Evolutionary conservation across 2,329 filamentous ascomycete genomes (phyloP), one percentile per base, ranked within the genome.

Genomic region (Fusarium incarnatum): DNA sequence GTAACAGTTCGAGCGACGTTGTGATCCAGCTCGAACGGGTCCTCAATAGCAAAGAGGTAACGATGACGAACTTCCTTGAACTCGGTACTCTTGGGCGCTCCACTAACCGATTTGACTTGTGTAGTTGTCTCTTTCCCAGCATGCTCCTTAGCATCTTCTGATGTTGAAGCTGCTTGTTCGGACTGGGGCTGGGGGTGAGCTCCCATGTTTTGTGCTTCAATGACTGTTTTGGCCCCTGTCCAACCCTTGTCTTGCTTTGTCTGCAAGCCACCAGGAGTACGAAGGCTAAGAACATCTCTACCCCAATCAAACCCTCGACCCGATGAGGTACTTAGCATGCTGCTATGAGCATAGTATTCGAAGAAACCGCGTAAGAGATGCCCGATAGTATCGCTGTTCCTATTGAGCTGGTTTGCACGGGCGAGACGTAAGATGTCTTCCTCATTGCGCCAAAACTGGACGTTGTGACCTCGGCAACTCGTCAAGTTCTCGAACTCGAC

Each of bases 1-100:
- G 91, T 94, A 2, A 97, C 94, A 0, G 94, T 97, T 52, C 93
- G 86, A 5, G 92, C 94, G 34, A 97, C 92, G 73, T 97, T 98
- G 80, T 97, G 94, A 42, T 94, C 90, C 4, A 90, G 81, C 81
- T 97, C 94, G 75, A 97, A 97, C 0, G 94, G 94, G 77, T 97
- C 94, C 77, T 97, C 94, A 64, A 98, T 94, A 32, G 93, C 93
- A 71, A 97, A 92, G 7, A 97, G 86, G 78, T 94, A 97, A 15
- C 94, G 89, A 75, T 94, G 89, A 4, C 92, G 88, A 16, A 95
- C 86, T 75, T 94, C 92, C 72, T 91, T 92, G 53, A 87, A 75
- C 32, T 86, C 83, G 8, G 76, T 75, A 13, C 77, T 68, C 54
- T 80, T 82, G n/a, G 12, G 75, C 27, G 66, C 59, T 9, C 67